Base-by-base conservation (phyloP, 257 asterid species). In the Cynanchum wilfordii region DNA sequence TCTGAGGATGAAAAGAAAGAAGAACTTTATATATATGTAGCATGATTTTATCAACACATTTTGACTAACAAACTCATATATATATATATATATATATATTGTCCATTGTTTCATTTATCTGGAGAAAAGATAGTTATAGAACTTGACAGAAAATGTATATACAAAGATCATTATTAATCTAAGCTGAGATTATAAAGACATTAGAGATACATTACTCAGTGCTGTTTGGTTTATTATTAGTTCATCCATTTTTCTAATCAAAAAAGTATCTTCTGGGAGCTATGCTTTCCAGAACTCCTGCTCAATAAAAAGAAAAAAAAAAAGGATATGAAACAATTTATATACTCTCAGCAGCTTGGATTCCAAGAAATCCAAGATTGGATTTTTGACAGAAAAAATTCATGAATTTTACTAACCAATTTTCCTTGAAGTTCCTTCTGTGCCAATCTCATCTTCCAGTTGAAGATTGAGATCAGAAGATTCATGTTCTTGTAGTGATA, bases 391-490 rank as follows among this genome's bases (percentile, higher is more conserved):
- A 11, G 51, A 56, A 12, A 55, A 67, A 7, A 33, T 24, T 29
- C 15, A 40, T 52, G 59, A 24, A 50, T 5, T 6, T 62, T 36
- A 73, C 89, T 78, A 76, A 83, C 89, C 89, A 24, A 33, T 75
- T 65, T 77, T 69, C 82, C 84, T 73, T 62, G 92, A 79, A 51
- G 73, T 84, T 67, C 86, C 87, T 73, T 76, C 89, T 8, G 29
- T 25, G 57, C 73, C 86, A 33, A 68, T 70, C 71, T 83, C 88
- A 4, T 80, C 88, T 56, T 76, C 78, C 82, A 82, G 66, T 40
- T 72, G 71, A 60, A 67, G 69, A 77, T 77, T 76, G 75, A 68
- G 59, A 24, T 76, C 81, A 11, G 81, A 70, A 8, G 87, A 80
- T 65, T 83, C 89, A 5, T 55, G 73, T 36, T 76, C 84, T 58